phyloP scores from a whole-genome alignment of 2,329 filamentous ascomycete genomes.

The Lasiodiplodia theobromae region DNA sequence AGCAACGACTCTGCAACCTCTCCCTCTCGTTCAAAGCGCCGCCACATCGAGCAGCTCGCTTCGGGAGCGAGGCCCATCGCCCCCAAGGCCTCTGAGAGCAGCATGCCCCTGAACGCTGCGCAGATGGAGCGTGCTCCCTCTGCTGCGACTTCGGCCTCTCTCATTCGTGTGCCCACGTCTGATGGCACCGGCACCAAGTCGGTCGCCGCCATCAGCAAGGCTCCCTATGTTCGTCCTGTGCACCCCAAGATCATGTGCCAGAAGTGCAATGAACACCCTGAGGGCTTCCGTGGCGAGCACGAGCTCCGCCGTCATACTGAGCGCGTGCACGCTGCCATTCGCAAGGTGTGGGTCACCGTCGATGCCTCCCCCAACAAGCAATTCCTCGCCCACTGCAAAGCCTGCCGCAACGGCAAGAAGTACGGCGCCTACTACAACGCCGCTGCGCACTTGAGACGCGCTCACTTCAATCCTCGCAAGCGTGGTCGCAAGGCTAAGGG shows the following conservation, averaged over 20 bases:
- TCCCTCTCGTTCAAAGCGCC: slow-evolving; percentile 48
- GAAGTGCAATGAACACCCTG: slow-evolving; percentile 73
- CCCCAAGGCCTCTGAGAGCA: slow-evolving; percentile 49
- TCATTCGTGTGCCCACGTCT: slow-evolving; percentile 32
- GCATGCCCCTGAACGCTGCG: background rate
- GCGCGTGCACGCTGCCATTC: slow-evolving; percentile 68
- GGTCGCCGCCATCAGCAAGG: slow-evolving; percentile 59
- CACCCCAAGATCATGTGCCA: slow-evolving; percentile 75
- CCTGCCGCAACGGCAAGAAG: slow-evolving; percentile 76
- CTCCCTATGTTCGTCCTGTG: slow-evolving; percentile 68
- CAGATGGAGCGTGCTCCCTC: slow-evolving; percentile 35
- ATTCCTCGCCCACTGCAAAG: slow-evolving; percentile 82
- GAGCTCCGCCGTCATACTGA: slow-evolving; percentile 66
- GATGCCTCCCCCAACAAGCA: slow-evolving; percentile 65
- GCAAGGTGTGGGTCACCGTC: slow-evolving; percentile 69
- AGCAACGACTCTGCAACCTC: slow-evolving; percentile 42
- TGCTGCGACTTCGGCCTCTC: slow-evolving; percentile 37
- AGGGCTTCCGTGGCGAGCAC: slow-evolving; percentile 86
- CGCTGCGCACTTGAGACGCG: slow-evolving; percentile 84
- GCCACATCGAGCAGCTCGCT: slow-evolving; percentile 57
- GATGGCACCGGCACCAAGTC: slow-evolving; percentile 51
- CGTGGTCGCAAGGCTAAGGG: slow-evolving; percentile 64
- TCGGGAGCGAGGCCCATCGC: slow-evolving; percentile 59
- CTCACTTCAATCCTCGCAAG: slow-evolving; percentile 80
- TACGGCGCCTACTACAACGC: slow-evolving; percentile 97